phyloP scores from a whole-genome alignment of 768 basidiomycete species.

The Phylloporus sp. region DNA sequence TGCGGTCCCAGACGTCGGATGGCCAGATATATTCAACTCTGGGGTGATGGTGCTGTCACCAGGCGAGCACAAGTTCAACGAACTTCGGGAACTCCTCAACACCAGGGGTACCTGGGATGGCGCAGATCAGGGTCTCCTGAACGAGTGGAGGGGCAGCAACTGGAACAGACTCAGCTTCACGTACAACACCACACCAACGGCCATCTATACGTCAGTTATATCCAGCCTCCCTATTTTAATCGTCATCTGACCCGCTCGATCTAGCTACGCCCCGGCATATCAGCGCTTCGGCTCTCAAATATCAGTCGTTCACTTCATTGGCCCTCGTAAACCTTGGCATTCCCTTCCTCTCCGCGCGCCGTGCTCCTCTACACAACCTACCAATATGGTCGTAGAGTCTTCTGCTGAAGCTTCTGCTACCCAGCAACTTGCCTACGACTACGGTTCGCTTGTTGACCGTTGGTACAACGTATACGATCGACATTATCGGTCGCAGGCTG shows the following conservation, averaged over 20 bases:
- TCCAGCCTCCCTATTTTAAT: slow-evolving; percentile 20
- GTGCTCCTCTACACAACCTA: slow-evolving; percentile 35
- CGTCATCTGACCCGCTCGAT: slow-evolving; percentile 22
- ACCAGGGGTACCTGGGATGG: slow-evolving; percentile 92
- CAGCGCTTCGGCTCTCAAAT: slow-evolving; percentile 87
- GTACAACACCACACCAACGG: slow-evolving; percentile 97
- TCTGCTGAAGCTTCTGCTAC: slow-evolving; percentile 4
- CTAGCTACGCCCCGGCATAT: slow-evolving; percentile 94
- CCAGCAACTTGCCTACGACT: slow-evolving; percentile 59
- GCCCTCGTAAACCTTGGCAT: slow-evolving; percentile 93
- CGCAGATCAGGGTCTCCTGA: slow-evolving; percentile 96
- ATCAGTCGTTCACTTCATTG: slow-evolving; percentile 89
- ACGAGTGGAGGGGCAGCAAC: slow-evolving; percentile 82
- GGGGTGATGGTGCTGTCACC: slow-evolving; percentile 88
- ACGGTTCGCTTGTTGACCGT: slow-evolving; percentile 75
- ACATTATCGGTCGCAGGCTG: slow-evolving; percentile 65
- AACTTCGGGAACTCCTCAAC: slow-evolving; percentile 65
- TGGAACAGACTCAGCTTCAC: slow-evolving; percentile 97
- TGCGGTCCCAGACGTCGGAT: slow-evolving; percentile 94
- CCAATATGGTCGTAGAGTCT: slow-evolving; percentile 29
- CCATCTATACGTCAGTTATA: slow-evolving; percentile 83
- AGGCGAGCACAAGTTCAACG: slow-evolving; percentile 74
- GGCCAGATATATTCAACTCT: slow-evolving; percentile 99
- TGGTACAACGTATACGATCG: slow-evolving; percentile 92
- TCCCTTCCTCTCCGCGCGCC: slow-evolving; percentile 66